These are phyloP conservation scores for Sodiomyces alkalinus DNA, from an alignment of 2,329 filamentous ascomycete species.

Conservation along the genomic window DNA sequence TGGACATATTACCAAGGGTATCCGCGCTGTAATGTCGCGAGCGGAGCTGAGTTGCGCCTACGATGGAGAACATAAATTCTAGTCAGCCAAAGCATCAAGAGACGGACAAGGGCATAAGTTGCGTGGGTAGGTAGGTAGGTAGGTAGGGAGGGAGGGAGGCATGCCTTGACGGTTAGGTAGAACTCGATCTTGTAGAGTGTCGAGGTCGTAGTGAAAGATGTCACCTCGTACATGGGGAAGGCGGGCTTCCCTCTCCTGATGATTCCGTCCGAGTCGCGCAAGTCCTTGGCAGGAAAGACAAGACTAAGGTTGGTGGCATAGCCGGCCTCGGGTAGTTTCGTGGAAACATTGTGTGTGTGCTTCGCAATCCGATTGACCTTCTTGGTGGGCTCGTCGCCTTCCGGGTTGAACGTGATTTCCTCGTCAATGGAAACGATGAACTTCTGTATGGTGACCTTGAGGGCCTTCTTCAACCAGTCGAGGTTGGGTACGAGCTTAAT, in stretches of 20 bases:
- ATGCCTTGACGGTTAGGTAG: conserved; percentile 83
- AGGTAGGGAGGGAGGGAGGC: conserved; percentile 3
- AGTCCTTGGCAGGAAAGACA: conserved; percentile 78
- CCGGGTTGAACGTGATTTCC: conserved; percentile 96
- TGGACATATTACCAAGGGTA: conserved; percentile 91
- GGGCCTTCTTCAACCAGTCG: conserved; percentile 82
- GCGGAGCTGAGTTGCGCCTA: conserved; percentile 81
- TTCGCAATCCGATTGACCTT: conserved; percentile 80
- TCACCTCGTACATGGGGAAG: conserved; percentile 79
- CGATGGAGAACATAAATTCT: conserved; percentile 3
- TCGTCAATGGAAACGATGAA: conserved; percentile 92
- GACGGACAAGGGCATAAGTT: neutral
- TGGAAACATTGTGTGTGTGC: conserved; percentile 65
- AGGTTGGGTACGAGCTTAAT: conserved; percentile 87
- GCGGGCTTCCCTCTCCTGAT: conserved; percentile 70
- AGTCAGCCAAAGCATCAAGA: too few relatives aligned
- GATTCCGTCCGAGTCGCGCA: conserved; percentile 76
- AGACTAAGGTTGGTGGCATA: conserved; percentile 88
- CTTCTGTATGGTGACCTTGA: conserved; percentile 82
- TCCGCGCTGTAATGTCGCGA: conserved; percentile 73
- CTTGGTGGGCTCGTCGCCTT: conserved; percentile 85
- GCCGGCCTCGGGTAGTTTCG: conserved; percentile 77
- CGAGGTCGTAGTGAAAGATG: conserved; percentile 84
- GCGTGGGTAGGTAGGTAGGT: too few relatives aligned
- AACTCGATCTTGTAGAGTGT: conserved; percentile 98